Conservation (phyloP, 2,329 filamentous ascomycete species). For the Cercospora zeina region DNA sequence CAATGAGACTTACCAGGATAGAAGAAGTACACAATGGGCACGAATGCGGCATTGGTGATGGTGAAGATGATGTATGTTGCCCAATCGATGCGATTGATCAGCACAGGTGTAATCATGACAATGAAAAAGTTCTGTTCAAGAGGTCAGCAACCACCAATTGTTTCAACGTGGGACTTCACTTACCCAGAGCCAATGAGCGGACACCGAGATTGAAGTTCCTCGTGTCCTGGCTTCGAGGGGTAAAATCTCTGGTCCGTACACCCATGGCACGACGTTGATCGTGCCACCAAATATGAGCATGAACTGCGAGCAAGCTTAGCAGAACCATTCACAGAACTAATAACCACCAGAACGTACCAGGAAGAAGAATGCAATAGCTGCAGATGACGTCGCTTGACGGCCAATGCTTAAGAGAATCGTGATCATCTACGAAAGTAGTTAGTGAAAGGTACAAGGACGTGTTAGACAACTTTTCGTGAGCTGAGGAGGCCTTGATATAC, state of each 20-base stretch:
- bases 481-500: no score
- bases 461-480: no score
- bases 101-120: slow-evolving; percentile 42
- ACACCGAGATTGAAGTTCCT: slow-evolving; percentile 50
- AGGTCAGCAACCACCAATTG: neutral
- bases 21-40: slow-evolving; percentile 34
- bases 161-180: slow-evolving; percentile 27
- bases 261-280: slow-evolving; percentile 33
- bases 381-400: neutral
- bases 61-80: slow-evolving; percentile 36
- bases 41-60: slow-evolving; percentile 40
- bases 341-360: neutral
- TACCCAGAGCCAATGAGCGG: slow-evolving; percentile 51
- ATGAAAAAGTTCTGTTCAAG: slow-evolving; percentile 1
- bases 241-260: slow-evolving; percentile 50
- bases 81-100: slow-evolving; percentile 37
- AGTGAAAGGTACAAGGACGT: no score
- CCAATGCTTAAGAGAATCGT: neutral
- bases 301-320: slow-evolving; percentile 8
- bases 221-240: slow-evolving; percentile 52
- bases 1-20: slow-evolving; percentile 22
- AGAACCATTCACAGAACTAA: neutral
- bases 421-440: neutral
- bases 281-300: slow-evolving; percentile 32
- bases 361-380: neutral